A percentile compares a stretch with the other conserved stretches of the same genome.
phyloP scores from a whole-genome alignment of 2,329 filamentous ascomycete genomes.

The Colletotrichum destructivum region DNA sequence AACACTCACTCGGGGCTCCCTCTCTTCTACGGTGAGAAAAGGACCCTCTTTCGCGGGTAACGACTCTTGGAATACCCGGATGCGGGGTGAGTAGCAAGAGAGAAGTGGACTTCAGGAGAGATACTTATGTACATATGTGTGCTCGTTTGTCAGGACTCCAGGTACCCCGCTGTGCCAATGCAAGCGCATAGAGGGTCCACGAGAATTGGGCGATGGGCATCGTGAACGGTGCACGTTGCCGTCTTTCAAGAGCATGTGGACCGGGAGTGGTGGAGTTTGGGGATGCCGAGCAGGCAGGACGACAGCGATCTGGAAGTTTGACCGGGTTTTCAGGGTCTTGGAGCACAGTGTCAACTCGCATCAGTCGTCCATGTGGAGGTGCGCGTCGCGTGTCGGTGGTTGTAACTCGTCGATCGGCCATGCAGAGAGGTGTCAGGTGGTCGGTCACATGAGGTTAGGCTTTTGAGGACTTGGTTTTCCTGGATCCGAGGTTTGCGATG shows the following conservation, averaged over 20 bases:
- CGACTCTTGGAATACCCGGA: slow-evolving; percentile 7
- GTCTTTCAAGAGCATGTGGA: slow-evolving; percentile 24
- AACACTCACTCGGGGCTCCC: neutral
- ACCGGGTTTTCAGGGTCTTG: slow-evolving; percentile 23
- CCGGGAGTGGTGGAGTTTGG: slow-evolving; percentile 9
- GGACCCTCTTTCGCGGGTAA: neutral
- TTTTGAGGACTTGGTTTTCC: neutral
- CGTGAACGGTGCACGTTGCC: slow-evolving; percentile 15
- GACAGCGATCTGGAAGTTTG: slow-evolving; percentile 7
- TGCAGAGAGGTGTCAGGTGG: slow-evolving; percentile 10
- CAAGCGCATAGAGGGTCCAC: slow-evolving; percentile 16
- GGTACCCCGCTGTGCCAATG: slow-evolving; percentile 21
- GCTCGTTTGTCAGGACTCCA: neutral
- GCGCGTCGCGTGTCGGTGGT: slow-evolving; percentile 1
- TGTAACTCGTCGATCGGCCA: slow-evolving; percentile 11
- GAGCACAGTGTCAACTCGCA: slow-evolving; percentile 16
- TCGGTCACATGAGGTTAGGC: neutral
- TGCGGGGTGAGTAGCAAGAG: neutral
- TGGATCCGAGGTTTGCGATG: slow-evolving; percentile 19
- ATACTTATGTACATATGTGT: neutral
- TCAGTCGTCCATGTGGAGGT: neutral
- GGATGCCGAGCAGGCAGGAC: neutral
- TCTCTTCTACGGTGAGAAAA: neutral
- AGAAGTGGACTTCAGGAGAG: neutral
- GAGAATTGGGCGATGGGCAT: neutral